These are phyloP conservation scores for Globisporangium parvum DNA, from an alignment of 352 stramenopile genomes.

Conservation along the genomic window DNA sequence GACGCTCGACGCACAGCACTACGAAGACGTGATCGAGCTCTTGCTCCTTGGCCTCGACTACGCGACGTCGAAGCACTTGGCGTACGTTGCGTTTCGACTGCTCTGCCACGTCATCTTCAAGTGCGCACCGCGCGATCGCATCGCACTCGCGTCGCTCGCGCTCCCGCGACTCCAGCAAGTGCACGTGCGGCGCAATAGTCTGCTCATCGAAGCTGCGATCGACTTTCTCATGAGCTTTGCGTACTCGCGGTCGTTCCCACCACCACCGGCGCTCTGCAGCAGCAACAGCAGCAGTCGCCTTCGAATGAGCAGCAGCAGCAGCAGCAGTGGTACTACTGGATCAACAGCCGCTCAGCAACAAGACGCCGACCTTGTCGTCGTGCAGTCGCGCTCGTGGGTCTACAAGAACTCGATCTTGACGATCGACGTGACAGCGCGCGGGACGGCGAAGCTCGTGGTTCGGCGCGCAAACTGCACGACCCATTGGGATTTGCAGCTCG, in stretches of 20 bases:
- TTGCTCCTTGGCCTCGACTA: slow-evolving; percentile 56
- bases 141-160: slow-evolving; percentile 34
- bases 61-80: slow-evolving; percentile 44
- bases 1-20: slow-evolving; percentile 9
- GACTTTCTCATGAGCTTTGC: slow-evolving; percentile 80
- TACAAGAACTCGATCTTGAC: slow-evolving; percentile 53
- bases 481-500: slow-evolving; percentile 33
- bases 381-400: slow-evolving; percentile 34
- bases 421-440: slow-evolving; percentile 24
- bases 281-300: slow-evolving; percentile 7
- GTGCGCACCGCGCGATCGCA: slow-evolving; percentile 30
- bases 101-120: slow-evolving; percentile 58
- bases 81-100: slow-evolving; percentile 60
- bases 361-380: slow-evolving; percentile 5
- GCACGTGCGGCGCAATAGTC: slow-evolving; percentile 25
- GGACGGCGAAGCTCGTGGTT: slow-evolving; percentile 33
- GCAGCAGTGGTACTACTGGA: not conserved
- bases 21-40: slow-evolving; percentile 32
- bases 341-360: not conserved
- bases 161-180: slow-evolving; percentile 52
- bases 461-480: slow-evolving; percentile 48
- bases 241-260: slow-evolving; percentile 39
- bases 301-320: not conserved
- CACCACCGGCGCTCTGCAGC: slow-evolving; percentile 29
- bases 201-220: slow-evolving; percentile 58